phyloP scores from a whole-genome alignment of 2,329 filamentous ascomycete species.

The Pseudogymnoascus pannorum region DNA sequence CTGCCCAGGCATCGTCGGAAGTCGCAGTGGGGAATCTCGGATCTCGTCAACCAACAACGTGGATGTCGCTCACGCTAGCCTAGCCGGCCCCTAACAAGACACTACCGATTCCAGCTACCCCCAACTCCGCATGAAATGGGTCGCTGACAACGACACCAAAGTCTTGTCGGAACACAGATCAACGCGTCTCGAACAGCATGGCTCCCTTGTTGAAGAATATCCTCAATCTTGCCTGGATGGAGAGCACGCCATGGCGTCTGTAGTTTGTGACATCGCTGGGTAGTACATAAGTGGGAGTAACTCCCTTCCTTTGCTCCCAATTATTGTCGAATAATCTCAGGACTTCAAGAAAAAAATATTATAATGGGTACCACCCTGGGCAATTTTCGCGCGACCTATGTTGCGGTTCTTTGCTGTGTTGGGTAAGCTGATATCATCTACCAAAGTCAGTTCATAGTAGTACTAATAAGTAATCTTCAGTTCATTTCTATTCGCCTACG shows the following conservation, averaged over 20 bases:
- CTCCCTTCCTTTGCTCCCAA: background rate
- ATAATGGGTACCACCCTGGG: constrained; percentile 22
- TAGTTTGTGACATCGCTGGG: background rate
- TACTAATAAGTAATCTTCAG: constrained; percentile 17
- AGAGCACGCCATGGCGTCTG: background rate
- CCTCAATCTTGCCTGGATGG: background rate
- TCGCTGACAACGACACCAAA: background rate
- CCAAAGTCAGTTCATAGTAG: constrained; percentile 11
- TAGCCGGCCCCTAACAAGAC: background rate
- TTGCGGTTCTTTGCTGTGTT: constrained; percentile 11
- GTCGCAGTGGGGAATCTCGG: background rate
- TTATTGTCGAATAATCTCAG: background rate
- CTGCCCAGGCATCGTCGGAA: background rate
- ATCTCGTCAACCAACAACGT: background rate
- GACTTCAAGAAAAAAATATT: background rate
- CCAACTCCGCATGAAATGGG: background rate
- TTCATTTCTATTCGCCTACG: constrained; percentile 36
- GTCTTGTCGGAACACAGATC: background rate
- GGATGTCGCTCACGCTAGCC: background rate
- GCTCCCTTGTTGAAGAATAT: constrained; percentile 1
- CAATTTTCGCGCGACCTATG: constrained; percentile 32
- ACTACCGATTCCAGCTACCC: background rate
- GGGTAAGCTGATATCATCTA: background rate
- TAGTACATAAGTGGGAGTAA: background rate
- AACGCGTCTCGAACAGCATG: background rate